phyloP scores from a whole-genome alignment of 176 grass and related monocot species.

The Cocos nucifera region DNA sequence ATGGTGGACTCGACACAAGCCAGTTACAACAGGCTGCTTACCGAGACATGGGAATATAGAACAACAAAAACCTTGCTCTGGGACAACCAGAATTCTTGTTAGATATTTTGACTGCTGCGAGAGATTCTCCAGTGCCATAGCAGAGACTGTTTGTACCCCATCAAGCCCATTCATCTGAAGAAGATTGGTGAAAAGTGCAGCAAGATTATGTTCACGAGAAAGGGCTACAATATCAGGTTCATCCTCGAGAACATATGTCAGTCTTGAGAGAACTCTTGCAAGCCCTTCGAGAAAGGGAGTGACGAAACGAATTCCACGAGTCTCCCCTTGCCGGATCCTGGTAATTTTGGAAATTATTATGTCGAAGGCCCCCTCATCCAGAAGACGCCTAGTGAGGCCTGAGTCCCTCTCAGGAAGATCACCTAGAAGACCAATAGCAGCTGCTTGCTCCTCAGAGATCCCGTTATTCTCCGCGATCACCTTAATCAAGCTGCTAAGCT shows the following conservation, averaged over 20 bases:
- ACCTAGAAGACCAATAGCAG: constrained; percentile 48
- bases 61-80: constrained; percentile 22
- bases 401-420: constrained; percentile 49
- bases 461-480: constrained; percentile 25
- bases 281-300: constrained; percentile 38
- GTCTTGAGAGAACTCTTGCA: constrained; percentile 46
- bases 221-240: constrained; percentile 32
- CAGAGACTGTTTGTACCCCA: constrained; percentile 42
- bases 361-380: constrained; percentile 59
- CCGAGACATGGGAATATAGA: constrained; percentile 16
- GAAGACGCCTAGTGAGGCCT: constrained; percentile 42
- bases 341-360: constrained; percentile 35
- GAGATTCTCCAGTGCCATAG: constrained; percentile 57
- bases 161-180: constrained; percentile 54
- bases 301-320: constrained; percentile 25
- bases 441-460: constrained; percentile 48
- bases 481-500: constrained; percentile 49
- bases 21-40: constrained; percentile 17
- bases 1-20: constrained; percentile 46
- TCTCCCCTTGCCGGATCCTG: constrained; percentile 36
- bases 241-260: constrained; percentile 46
- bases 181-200: constrained; percentile 47
- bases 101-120: constrained; percentile 55
- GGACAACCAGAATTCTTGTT: constrained; percentile 25
- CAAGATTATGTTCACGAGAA: constrained; percentile 51